Base-by-base conservation (phyloP, 2,329 filamentous ascomycete genomes). In the Lojkania enalia region DNA sequence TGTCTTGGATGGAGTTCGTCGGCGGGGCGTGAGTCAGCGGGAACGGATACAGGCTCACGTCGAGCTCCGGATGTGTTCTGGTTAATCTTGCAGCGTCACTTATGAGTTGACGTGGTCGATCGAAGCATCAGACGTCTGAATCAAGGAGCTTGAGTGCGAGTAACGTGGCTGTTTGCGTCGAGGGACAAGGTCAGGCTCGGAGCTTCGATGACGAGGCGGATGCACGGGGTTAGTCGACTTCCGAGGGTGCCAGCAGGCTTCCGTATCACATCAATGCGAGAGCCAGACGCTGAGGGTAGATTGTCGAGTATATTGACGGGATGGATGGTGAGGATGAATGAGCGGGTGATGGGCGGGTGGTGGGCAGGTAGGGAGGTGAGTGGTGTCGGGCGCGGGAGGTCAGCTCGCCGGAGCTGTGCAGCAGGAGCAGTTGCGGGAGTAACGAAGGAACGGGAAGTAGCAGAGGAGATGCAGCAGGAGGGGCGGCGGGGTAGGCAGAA, bases 11-110 rank as follows among this genome's bases (percentile, higher is more conserved):
- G 51, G 50, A 58, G 54, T 58, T 60, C 40, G 57, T 53, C 51
- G 58, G 55, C 44, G 51, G 46, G 51, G 37, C 33, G 59, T 64
- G 66, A 69, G 64, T 69, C 66, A 69, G 58, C 55, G 55, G n/a
- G n/a, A n/a, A n/a, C n/a, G n/a, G 60, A 27, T 55, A 63, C 63
- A 59, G 63, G 56, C 65, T 64, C 63, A 52, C 50, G 52, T n/a
- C n/a, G n/a, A n/a, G n/a, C n/a, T n/a, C n/a, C n/a, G n/a, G n/a
- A n/a, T n/a, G n/a, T n/a, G n/a, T n/a, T n/a, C n/a, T n/a, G n/a
- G n/a, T n/a, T n/a, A n/a, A n/a, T n/a, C n/a, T n/a, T n/a, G n/a
- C n/a, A n/a, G n/a, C n/a, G n/a, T n/a, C n/a, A n/a, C n/a, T n/a
- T n/a, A n/a, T n/a, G n/a, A n/a, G n/a, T n/a, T n/a, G n/a, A n/a